Evolutionary conservation across 352 stramenopile genomes (phyloP).

Genomic region (Phytopythium cucurbitacearum): DNA sequence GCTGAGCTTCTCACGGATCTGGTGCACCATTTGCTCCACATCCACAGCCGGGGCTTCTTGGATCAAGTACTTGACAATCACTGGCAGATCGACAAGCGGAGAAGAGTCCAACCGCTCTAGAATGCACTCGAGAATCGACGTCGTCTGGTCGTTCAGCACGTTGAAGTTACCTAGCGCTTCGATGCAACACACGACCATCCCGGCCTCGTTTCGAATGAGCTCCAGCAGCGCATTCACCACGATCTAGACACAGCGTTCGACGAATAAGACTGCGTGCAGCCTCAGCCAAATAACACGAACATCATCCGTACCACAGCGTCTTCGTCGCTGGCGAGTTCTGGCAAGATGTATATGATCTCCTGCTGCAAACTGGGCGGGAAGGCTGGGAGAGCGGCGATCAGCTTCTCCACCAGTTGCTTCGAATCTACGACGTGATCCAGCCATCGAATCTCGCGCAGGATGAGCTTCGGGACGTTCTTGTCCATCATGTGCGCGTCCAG

Average conservation of each 20-base stretch:
- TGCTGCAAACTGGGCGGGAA: constrained; percentile 42
- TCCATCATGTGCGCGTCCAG: constrained; percentile 35
- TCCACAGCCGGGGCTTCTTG: constrained; percentile 34
- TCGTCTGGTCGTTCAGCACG: constrained; percentile 35
- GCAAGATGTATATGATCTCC: constrained; percentile 69
- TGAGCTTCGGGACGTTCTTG: constrained; percentile 52
- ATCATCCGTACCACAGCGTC: constrained; percentile 19
- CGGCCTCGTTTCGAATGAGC: constrained; percentile 40
- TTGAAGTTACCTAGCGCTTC: constrained; percentile 66
- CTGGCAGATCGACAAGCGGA: constrained; percentile 35
- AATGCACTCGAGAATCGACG: constrained; percentile 31
- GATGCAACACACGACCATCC: constrained; percentile 50
- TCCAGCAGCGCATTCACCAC: constrained; percentile 51
- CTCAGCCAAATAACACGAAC: neutral
- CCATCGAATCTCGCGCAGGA: constrained; percentile 60
- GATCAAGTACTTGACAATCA: constrained; percentile 63
- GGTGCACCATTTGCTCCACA: constrained; percentile 29
- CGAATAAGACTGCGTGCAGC: neutral
- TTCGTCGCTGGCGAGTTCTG: constrained; percentile 52
- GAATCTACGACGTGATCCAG: constrained; percentile 49
- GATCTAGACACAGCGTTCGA: constrained; percentile 11
- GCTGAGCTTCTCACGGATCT: constrained; percentile 50
- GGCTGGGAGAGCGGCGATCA: constrained; percentile 36
- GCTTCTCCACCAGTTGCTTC: constrained; percentile 41
- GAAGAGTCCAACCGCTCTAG: constrained; percentile 49